Evolutionary conservation across 495 filamentous ascomycete genomes (phyloP).

Genomic region (Trichoderma orchidacearum): DNA sequence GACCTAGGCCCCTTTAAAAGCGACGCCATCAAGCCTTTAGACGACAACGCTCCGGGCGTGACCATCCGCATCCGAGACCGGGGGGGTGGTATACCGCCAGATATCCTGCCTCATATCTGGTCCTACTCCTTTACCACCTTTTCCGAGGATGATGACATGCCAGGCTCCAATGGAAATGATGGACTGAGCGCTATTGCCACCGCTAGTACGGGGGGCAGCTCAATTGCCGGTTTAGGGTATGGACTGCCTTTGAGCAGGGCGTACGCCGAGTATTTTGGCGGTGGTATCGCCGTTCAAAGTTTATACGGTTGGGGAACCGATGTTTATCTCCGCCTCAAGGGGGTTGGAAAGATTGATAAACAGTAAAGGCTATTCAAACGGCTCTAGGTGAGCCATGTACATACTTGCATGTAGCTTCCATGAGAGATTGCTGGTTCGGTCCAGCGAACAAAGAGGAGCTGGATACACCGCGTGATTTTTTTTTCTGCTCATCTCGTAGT

Average conservation of each 20-base stretch:
- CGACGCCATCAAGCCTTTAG: slow-evolving; percentile 38
- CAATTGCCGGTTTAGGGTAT: slow-evolving; percentile 87
- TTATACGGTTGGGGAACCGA: slow-evolving; percentile 82
- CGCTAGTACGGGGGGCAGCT: slow-evolving; percentile 50
- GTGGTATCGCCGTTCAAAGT: slow-evolving; percentile 88
- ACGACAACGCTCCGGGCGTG: slow-evolving; percentile 63
- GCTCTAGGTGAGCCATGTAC: too few relatives aligned
- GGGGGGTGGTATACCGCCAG: slow-evolving; percentile 82
- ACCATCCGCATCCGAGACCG: slow-evolving; percentile 91
- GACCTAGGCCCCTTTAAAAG: slow-evolving; percentile 29
- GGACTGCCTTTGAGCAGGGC: slow-evolving; percentile 82
- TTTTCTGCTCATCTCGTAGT: too few relatives aligned
- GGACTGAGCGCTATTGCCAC: slow-evolving; percentile 61
- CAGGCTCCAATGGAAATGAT: slow-evolving; percentile 34
- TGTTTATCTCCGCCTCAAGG: slow-evolving; percentile 57
- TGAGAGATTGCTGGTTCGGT: too few relatives aligned
- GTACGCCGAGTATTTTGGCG: slow-evolving; percentile 97
- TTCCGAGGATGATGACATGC: slow-evolving; percentile 44
- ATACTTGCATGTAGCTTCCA: too few relatives aligned
- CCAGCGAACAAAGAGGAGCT: too few relatives aligned
- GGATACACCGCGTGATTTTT: too few relatives aligned
- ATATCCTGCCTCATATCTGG: slow-evolving; percentile 78
- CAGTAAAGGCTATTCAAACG: too few relatives aligned
- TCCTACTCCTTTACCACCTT: slow-evolving; percentile 95
- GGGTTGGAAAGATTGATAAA: slow-evolving; percentile 55